phyloP scores from a whole-genome alignment of 768 basidiomycete species.

The Agaricus sinodeliciosus region DNA sequence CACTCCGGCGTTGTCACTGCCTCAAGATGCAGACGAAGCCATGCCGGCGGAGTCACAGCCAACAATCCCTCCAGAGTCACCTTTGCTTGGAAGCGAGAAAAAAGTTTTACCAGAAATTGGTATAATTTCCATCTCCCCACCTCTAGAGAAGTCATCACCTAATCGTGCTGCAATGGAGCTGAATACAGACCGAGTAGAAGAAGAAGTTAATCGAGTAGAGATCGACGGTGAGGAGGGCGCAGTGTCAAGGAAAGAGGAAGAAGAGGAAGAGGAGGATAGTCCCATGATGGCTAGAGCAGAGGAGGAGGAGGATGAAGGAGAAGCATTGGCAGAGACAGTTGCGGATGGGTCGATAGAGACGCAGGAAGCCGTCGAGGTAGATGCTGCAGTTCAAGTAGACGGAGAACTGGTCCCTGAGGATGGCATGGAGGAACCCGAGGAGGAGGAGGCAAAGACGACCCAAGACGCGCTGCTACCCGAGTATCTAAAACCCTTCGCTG shows the following conservation, averaged over 20 bases:
- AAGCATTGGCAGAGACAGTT: conserved; percentile 25
- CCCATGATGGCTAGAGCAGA: conserved; percentile 4
- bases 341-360: conserved; percentile 22
- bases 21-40: not conserved
- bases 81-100: not conserved
- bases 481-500: conserved; percentile 64
- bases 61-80: not conserved
- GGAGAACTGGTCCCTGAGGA: conserved; percentile 7
- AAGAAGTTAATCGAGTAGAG: conserved; percentile 21
- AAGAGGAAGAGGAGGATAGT: conserved; percentile 14
- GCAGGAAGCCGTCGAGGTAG: conserved; percentile 21
- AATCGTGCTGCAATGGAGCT: not conserved
- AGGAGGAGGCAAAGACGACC: not conserved
- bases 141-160: too few species aligned
- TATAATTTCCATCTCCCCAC: too few species aligned
- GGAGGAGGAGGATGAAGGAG: conserved; percentile 25
- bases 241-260: not conserved
- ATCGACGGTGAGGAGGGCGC: conserved; percentile 23
- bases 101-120: not conserved
- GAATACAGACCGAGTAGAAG: conserved; percentile 10
- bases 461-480: conserved; percentile 32
- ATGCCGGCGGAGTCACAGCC: not conserved
- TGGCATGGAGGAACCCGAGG: not conserved
- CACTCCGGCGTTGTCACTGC: not conserved
- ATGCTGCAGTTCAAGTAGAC: conserved; percentile 7